Evolutionary conservation across 768 basidiomycete genomes (phyloP).

Genomic region (Sarcodon aspratus): DNA sequence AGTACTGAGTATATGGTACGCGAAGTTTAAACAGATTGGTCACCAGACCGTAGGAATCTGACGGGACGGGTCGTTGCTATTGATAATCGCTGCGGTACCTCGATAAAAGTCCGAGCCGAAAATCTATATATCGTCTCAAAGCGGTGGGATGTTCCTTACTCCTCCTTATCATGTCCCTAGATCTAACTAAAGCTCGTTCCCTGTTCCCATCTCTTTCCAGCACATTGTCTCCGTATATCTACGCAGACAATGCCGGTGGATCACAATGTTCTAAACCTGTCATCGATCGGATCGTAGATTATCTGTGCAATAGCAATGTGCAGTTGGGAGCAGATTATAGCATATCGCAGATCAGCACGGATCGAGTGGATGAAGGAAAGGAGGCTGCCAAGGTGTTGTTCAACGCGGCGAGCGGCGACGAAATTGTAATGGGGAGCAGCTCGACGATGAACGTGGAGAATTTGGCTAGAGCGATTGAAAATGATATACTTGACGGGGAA

Average conservation of each 20-base stretch:
- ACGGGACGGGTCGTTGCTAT: too few relatives aligned
- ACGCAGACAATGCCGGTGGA: constrained; percentile 70
- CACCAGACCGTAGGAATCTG: too few relatives aligned
- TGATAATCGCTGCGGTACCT: too few relatives aligned
- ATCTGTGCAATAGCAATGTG: constrained; percentile 60
- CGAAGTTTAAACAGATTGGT: too few relatives aligned
- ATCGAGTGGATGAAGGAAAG: constrained; percentile 38
- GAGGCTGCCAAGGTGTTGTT: constrained; percentile 45
- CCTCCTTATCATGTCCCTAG: constrained; percentile 3
- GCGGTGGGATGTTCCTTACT: too few relatives aligned
- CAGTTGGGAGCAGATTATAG: constrained; percentile 67
- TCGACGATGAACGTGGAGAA: constrained; percentile 64
- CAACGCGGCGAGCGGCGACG: constrained; percentile 48
- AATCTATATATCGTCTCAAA: too few relatives aligned
- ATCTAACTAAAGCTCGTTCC: constrained; percentile 37
- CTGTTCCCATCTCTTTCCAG: constrained; percentile 48
- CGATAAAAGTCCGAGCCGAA: too few relatives aligned
- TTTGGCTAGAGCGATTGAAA: constrained; percentile 49
- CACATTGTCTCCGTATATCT: constrained; percentile 38
- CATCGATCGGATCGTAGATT: constrained; percentile 52
- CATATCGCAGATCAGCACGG: constrained; percentile 39
- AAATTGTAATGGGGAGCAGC: constrained; percentile 57
- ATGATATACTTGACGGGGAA: constrained; percentile 42
- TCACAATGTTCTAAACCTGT: constrained; percentile 49
- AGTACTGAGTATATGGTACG: too few relatives aligned